Evolutionary conservation across 2,329 filamentous ascomycete genomes (phyloP).

Genomic region (Chalaropsis ovoidea): DNA sequence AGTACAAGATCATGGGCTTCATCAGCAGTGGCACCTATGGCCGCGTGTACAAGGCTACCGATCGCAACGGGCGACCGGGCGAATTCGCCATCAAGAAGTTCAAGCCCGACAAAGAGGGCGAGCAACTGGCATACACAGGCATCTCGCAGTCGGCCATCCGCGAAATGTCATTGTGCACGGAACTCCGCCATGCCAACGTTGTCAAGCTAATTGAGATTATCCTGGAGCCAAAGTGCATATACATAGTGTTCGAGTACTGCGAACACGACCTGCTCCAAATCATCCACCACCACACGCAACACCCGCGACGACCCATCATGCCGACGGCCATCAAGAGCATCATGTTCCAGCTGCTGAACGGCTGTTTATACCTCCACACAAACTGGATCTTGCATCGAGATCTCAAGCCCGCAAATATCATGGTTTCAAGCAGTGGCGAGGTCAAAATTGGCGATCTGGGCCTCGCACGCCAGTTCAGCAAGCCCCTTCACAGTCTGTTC

Average conservation of each 20-base stretch:
- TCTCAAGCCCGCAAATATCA: slow-evolving; percentile 95
- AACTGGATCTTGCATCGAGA: slow-evolving; percentile 98
- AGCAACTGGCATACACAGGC: slow-evolving; percentile 86
- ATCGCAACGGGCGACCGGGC: slow-evolving; percentile 55
- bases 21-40: slow-evolving; percentile 98
- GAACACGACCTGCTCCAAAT: slow-evolving; percentile 96
- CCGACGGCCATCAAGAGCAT: slow-evolving; percentile 84
- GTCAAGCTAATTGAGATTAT: slow-evolving; percentile 91
- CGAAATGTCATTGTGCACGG: slow-evolving; percentile 94
- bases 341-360: slow-evolving; percentile 90
- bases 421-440: slow-evolving; percentile 82
- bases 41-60: slow-evolving; percentile 88
- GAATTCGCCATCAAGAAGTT: slow-evolving; percentile 99
- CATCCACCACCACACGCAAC: slow-evolving; percentile 92
- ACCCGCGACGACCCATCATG: slow-evolving; percentile 77
- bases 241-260: slow-evolving; percentile 98
- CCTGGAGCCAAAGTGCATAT: slow-evolving; percentile 96
- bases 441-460: slow-evolving; percentile 94
- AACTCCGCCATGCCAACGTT: slow-evolving; percentile 79
- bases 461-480: slow-evolving; percentile 83
- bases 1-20: slow-evolving; percentile 94
- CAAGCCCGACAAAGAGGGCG: slow-evolving; percentile 97
- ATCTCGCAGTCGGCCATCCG: slow-evolving; percentile 95
- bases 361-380: slow-evolving; percentile 84
- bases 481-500: slow-evolving; percentile 83